Conservation (phyloP, 2,329 filamentous ascomycete species). For the Byssothecium circinans region DNA sequence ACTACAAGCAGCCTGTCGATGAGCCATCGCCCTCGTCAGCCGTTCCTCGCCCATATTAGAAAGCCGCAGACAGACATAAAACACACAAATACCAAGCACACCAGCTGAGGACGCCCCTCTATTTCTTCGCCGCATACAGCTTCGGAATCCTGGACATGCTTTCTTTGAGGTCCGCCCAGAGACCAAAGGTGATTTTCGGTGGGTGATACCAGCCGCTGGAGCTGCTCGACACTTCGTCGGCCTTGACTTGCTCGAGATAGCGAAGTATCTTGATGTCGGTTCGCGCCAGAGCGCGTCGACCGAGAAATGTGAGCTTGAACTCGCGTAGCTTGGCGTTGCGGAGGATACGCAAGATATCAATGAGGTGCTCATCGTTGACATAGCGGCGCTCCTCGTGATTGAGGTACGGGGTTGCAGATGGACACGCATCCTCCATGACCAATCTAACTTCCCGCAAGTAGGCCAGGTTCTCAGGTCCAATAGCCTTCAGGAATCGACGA, state of each 20-base stretch:
- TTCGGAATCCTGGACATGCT: slow-evolving; percentile 42
- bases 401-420: slow-evolving; percentile 44
- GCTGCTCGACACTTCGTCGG: slow-evolving; percentile 40
- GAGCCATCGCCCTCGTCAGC: too few species aligned
- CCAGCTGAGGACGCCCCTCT: slow-evolving; percentile 1
- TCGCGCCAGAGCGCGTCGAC: slow-evolving; percentile 39
- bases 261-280: slow-evolving; percentile 49
- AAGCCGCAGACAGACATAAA: too few species aligned
- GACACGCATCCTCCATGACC: slow-evolving; percentile 50
- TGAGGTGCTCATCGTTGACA: slow-evolving; percentile 51
- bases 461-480: slow-evolving; percentile 51
- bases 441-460: slow-evolving; percentile 51
- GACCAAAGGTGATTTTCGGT: slow-evolving; percentile 36
- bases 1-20: too few species aligned
- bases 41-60: too few species aligned
- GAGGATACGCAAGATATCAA: slow-evolving; percentile 50
- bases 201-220: slow-evolving; percentile 16
- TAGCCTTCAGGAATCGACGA: slow-evolving; percentile 50
- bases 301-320: slow-evolving; percentile 48
- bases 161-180: slow-evolving; percentile 38
- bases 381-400: slow-evolving; percentile 51
- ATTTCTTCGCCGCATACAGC: slow-evolving; percentile 28
- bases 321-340: slow-evolving; percentile 47
- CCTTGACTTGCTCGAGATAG: slow-evolving; percentile 49
- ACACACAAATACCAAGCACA: too few species aligned